A percentile compares a stretch with the other conserved stretches of the same genome.
Evolutionary conservation across 2,329 filamentous ascomycete species (phyloP).

Genomic region (Alternaria longipes): DNA sequence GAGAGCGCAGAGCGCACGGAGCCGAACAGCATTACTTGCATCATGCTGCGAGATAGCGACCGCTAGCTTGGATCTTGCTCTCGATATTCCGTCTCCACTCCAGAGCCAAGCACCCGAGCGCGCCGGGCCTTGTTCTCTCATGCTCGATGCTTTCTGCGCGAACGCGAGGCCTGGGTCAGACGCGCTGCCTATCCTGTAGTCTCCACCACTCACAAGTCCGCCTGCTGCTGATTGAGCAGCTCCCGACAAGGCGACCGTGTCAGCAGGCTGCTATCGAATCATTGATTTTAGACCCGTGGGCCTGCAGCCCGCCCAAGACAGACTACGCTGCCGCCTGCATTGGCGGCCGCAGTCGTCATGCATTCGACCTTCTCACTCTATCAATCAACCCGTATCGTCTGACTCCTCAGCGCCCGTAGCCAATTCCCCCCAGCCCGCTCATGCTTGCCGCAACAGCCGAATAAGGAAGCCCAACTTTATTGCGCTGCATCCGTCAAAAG

Average conservation of each 20-base stretch:
- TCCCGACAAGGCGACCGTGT: constrained; percentile 33
- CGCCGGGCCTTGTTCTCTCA: constrained; percentile 15
- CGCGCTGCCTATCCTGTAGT: constrained; percentile 34
- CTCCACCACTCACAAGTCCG: constrained; percentile 34
- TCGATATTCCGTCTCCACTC: constrained; percentile 29
- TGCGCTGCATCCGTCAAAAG: constrained; percentile 34
- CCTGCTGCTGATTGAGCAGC: constrained; percentile 44
- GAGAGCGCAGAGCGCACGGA: constrained; percentile 6
- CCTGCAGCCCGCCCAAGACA: constrained; percentile 38
- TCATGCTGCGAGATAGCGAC: constrained; percentile 35
- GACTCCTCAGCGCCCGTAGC: constrained; percentile 33
- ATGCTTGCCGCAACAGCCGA: constrained; percentile 50
- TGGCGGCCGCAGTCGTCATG: constrained; percentile 49
- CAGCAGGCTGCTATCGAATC: constrained; percentile 47
- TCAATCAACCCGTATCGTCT: constrained; percentile 45
- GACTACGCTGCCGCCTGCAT: constrained; percentile 36
- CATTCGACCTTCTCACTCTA: constrained; percentile 42
- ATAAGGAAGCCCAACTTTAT: constrained; percentile 41
- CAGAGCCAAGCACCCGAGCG: constrained; percentile 24
- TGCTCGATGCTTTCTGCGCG: neutral
- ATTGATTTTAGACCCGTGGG: constrained; percentile 26
- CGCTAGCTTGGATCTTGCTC: constrained; percentile 32
- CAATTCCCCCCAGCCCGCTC: constrained; percentile 27
- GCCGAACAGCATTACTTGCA: constrained; percentile 37
- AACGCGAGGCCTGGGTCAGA: constrained; percentile 12